Percentiles rank a stretch among this genome's conserved stretches.
Conservation (phyloP, 805 yeast species). For the Wickerhamiella spandovensis region DNA sequence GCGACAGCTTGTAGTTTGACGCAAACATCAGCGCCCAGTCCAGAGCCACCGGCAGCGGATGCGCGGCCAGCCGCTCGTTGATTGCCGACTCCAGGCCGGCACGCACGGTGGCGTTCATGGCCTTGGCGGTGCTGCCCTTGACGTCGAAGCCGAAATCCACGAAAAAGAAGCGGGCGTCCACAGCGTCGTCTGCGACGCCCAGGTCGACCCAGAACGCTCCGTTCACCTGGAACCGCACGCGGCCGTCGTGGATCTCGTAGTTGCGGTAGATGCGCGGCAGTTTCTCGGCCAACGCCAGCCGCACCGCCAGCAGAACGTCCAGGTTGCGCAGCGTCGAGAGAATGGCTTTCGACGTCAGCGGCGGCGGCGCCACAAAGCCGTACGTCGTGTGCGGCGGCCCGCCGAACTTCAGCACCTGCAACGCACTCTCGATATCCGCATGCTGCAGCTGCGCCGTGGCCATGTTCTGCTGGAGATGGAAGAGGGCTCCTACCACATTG, state of each 20-base stretch:
- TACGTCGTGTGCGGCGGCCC: slow-evolving; percentile 62
- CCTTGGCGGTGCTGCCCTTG: slow-evolving; percentile 16
- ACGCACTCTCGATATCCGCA: slow-evolving; percentile 76
- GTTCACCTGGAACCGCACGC: slow-evolving; percentile 49
- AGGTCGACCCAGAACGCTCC: slow-evolving; percentile 63
- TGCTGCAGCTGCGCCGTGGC: slow-evolving; percentile 85
- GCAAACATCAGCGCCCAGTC: slow-evolving; percentile 46
- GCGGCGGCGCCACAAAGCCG: slow-evolving; percentile 36
- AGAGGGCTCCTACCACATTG: slow-evolving; percentile 51
- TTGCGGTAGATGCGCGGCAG: slow-evolving; percentile 54
- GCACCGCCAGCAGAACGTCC: slow-evolving; percentile 57
- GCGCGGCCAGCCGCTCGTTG: slow-evolving; percentile 36
- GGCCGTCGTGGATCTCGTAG: slow-evolving; percentile 61
- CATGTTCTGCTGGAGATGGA: slow-evolving; percentile 52
- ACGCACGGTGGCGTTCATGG: slow-evolving; percentile 18
- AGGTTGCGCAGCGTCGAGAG: slow-evolving; percentile 51
- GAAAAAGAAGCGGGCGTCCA: slow-evolving; percentile 56
- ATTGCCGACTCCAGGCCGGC: slow-evolving; percentile 36
- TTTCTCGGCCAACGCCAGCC: slow-evolving; percentile 48
- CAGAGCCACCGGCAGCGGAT: slow-evolving; percentile 40
- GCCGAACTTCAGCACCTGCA: slow-evolving; percentile 71
- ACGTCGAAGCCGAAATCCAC: slow-evolving; percentile 63
- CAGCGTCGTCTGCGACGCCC: slow-evolving; percentile 53
- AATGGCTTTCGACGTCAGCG: slow-evolving; percentile 42
- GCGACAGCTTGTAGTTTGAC: slow-evolving; percentile 48